phyloP scores from a whole-genome alignment of 129 eudicot genomes.

The Escallonia rubra region DNA sequence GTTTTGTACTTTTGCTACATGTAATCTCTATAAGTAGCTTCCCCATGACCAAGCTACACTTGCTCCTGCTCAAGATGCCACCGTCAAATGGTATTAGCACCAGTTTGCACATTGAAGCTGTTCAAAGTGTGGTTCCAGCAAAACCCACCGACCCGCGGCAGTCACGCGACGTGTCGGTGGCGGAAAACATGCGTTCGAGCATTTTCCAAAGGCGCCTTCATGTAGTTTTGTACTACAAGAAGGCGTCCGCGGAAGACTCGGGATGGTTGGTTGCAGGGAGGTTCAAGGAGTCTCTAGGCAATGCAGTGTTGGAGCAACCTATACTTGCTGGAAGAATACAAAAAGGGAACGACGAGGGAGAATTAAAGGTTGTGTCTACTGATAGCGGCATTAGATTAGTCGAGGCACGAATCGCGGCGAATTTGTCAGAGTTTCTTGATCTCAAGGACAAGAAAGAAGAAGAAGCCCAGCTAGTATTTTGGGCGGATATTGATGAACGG shows the following conservation, averaged over 20 bases:
- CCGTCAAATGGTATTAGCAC: no score
- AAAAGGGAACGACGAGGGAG: constrained; percentile 5
- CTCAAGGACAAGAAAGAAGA: constrained; percentile 22
- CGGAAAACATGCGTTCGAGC: neutral
- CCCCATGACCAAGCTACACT: no score
- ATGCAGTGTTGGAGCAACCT: constrained; percentile 25
- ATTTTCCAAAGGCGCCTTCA: constrained; percentile 21
- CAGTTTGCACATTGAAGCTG: constrained; percentile 6
- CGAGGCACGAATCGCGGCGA: constrained; percentile 3
- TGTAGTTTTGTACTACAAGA: constrained; percentile 31
- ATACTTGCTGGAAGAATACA: constrained; percentile 38
- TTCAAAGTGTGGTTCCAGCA: constrained; percentile 22
- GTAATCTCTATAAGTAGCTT: no score
- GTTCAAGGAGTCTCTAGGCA: constrained; percentile 34
- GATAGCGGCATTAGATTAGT: constrained; percentile 40
- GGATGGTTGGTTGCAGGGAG: constrained; percentile 35
- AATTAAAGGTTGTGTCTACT: constrained; percentile 27
- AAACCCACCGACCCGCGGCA: constrained; percentile 20
- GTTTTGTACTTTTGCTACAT: no score
- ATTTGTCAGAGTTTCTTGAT: neutral
- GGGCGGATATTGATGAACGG: constrained; percentile 23
- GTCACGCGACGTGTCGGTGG: neutral
- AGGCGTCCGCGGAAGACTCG: constrained; percentile 15
- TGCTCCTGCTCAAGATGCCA: no score
- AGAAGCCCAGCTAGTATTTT: neutral